These are phyloP conservation scores for Lonicera japonica DNA, from an alignment of 129 eudicot species.

Conservation along the genomic window DNA sequence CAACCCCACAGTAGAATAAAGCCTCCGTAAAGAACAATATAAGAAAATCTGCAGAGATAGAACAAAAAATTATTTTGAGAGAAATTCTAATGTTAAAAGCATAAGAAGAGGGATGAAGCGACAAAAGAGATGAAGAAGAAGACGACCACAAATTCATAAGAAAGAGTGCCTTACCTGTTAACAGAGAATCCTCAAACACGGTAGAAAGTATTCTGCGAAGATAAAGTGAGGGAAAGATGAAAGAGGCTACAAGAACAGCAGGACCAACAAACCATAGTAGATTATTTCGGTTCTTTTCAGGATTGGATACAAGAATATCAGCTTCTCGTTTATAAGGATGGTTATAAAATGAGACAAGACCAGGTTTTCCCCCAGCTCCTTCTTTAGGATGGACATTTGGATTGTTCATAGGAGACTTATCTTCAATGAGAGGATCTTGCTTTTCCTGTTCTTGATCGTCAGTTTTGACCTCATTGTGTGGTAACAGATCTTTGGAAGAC, in stretches of 20 bases:
- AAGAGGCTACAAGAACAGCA: conserved; percentile 83
- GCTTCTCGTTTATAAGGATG: conserved; percentile 35
- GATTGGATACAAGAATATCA: conserved; percentile 17
- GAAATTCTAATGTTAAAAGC: not conserved
- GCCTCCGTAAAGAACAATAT: conserved; percentile 96
- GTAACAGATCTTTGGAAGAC: conserved; percentile 30
- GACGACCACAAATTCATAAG: not conserved
- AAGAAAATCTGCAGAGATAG: conserved; percentile 76
- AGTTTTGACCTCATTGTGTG: conserved; percentile 33
- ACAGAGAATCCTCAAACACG: conserved; percentile 83
- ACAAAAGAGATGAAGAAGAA: not conserved
- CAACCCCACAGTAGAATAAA: conserved; percentile 88
- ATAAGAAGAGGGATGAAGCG: not conserved
- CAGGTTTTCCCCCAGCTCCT: conserved; percentile 67
- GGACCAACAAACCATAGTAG: conserved; percentile 87
- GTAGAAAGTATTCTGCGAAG: conserved; percentile 76
- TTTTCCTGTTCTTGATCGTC: conserved; percentile 54
- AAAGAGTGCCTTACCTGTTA: conserved; percentile 57
- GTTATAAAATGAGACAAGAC: conserved; percentile 65
- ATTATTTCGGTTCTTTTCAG: conserved; percentile 32
- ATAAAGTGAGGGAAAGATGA: conserved; percentile 89
- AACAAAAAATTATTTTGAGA: not conserved
- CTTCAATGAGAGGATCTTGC: conserved; percentile 30
- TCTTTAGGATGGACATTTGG: conserved; percentile 16
- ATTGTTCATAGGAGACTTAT: conserved; percentile 19